Evolutionary conservation across 1,139 yeast genomes (phyloP).

Genomic region (Debaryomyces nepalensis): DNA sequence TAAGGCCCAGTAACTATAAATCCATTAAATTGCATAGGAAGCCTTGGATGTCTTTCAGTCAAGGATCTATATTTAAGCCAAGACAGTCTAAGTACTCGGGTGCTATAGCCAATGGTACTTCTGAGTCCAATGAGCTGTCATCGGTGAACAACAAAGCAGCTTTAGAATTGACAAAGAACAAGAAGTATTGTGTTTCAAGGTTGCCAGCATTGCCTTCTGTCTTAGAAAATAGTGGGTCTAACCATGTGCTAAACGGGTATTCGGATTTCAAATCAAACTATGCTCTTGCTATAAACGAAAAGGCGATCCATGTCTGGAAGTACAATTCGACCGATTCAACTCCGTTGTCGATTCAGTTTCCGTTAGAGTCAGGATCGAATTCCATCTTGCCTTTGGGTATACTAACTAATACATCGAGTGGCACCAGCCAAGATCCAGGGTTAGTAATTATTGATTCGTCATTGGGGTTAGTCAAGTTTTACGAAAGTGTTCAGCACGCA

Average conservation of each 20-base stretch:
- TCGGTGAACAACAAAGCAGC: conserved; percentile 15
- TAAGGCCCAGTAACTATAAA: neutral
- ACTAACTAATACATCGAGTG: conserved; percentile 68
- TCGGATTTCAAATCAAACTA: conserved; percentile 58
- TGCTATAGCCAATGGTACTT: conserved; percentile 4
- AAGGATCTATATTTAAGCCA: conserved; percentile 20
- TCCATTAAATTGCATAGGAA: conserved; percentile 2
- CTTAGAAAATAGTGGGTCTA: conserved; percentile 30
- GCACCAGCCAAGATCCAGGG: conserved; percentile 66
- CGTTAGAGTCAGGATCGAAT: conserved; percentile 26
- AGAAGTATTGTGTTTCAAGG: conserved; percentile 61
- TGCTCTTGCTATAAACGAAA: conserved; percentile 57
- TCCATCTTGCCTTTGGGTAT: conserved; percentile 56
- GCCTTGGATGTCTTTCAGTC: conserved; percentile 16
- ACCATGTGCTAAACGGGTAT: conserved; percentile 45
- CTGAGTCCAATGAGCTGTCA: conserved; percentile 5
- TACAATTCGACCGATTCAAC: conserved; percentile 62
- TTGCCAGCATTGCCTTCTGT: conserved; percentile 62
- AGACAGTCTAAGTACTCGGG: conserved; percentile 15
- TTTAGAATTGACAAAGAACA: conserved; percentile 62
- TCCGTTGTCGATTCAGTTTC: conserved; percentile 61
- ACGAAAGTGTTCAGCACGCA: conserved; percentile 71
- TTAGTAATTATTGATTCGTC: conserved; percentile 60
- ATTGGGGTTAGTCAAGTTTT: conserved; percentile 61
- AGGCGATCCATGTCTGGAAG: conserved; percentile 69